Evolutionary conservation across 306 rosid species (phyloP).

Genomic region (Spatholobus suberectus): DNA sequence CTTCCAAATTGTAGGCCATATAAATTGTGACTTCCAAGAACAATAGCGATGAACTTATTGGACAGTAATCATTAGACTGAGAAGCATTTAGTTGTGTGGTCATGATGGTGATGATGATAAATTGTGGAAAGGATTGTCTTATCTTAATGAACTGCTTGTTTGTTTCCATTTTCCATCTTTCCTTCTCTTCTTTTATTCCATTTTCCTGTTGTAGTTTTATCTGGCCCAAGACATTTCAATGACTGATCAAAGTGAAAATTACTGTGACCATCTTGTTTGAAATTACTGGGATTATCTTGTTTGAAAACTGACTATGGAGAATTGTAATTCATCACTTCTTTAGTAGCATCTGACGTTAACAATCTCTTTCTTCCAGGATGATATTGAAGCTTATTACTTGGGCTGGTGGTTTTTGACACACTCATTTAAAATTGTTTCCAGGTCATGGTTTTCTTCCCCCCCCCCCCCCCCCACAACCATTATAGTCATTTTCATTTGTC

Average conservation of each 20-base stretch:
- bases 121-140: background rate
- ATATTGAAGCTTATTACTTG: conserved; percentile 53
- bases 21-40: background rate
- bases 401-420: conserved; percentile 49
- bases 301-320: background rate
- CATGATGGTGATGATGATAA: background rate
- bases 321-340: background rate
- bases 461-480: conserved; percentile 33
- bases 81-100: background rate
- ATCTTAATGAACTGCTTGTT: background rate
- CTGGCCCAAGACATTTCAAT: conserved; percentile 4
- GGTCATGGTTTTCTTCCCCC: conserved; percentile 46
- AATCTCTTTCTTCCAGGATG: conserved; percentile 53
- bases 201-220: background rate
- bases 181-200: background rate
- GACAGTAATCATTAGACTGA: background rate
- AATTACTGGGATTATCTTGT: background rate
- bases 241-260: conserved; percentile 22
- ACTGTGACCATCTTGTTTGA: background rate
- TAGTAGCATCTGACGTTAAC: conserved; percentile 32
- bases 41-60: background rate
- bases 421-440: conserved; percentile 29
- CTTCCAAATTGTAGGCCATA: background rate
- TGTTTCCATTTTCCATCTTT: background rate
- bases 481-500: conserved; percentile 52